Evolutionary conservation across 352 stramenopile species (phyloP), one percentile per base, ranked within the genome.

Genomic region (Globisporangium solare): DNA sequence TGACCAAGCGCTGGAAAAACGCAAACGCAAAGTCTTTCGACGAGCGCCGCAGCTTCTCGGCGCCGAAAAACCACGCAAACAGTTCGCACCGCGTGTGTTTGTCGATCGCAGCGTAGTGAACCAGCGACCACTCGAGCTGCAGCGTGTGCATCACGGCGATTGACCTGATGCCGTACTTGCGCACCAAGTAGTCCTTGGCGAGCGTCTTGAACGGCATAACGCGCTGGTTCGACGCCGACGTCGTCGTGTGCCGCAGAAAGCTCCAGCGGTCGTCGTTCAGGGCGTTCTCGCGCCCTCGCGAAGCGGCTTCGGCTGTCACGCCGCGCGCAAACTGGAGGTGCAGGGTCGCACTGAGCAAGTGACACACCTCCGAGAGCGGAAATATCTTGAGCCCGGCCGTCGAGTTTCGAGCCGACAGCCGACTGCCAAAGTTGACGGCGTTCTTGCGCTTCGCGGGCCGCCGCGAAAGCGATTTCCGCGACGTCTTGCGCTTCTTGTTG

Each of bases 121-220:
- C 48, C n/a, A 89, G 67, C 13, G 79, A 89, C 6, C 76, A 74
- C 53, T 89, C 77, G 11, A 89, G 74, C 58, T 89, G 79, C 40
- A 86, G 49, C 15, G 75, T 72, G 58, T 89, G 70, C 73, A 88
- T 85, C 27, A 81, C 57, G 1, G 79, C 79, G 37, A 89, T 87
- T 12, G 79, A 86, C 52, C 86, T 86, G 51, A 89, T 88, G 21
- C 79, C 79, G 47, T 89, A 89, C 57, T 87, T 88, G 15, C 79
- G 76, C 11, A 67, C 62, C 14, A 89, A 66, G 32, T 75, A 80
- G 54, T 89, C 77, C 40, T 85, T 84, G 0, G 72, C 73, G 3
- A 89, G 64, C 0, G 70, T 73, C 46, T 81, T 82, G 60, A 88
- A 87, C n/a, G 66, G 75, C 21, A 51, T 21, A 1, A 56, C 27